Conservation (phyloP, 1,284 basidiomycete genomes). For the Leccinum subrobustum region DNA sequence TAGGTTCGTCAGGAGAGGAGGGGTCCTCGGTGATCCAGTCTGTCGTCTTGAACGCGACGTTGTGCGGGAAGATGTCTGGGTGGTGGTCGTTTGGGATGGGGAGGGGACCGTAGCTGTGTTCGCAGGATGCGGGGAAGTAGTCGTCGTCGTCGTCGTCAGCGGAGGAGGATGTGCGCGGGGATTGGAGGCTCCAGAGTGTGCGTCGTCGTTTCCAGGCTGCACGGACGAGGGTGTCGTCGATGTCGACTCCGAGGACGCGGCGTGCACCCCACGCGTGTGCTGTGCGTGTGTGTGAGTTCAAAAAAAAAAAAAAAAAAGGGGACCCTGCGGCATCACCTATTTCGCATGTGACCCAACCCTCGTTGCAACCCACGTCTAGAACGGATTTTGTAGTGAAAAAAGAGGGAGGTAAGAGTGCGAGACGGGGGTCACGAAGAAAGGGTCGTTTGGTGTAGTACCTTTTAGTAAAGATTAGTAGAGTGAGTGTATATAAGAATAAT, state of each 20-base stretch:
- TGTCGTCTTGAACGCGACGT: conserved; percentile 63
- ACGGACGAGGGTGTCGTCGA: conserved; percentile 69
- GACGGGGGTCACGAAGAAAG: conserved; percentile 54
- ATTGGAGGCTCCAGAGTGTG: conserved; percentile 66
- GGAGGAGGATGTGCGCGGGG: conserved; percentile 28
- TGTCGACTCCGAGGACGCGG: conserved; percentile 77
- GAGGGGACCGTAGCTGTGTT: conserved; percentile 70
- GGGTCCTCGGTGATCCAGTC: conserved; percentile 67
- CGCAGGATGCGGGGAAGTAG: conserved; percentile 74
- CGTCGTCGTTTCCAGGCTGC: conserved; percentile 69
- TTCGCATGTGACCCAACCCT: conserved; percentile 79
- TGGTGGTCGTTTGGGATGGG: conserved; percentile 47
- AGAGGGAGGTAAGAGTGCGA: conserved; percentile 52
- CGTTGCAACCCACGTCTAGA: conserved; percentile 82
- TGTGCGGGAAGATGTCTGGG: conserved; percentile 61
- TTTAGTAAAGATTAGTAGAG: too few relatives aligned
- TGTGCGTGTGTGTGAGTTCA: conserved; percentile 26
- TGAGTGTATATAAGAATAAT: background rate
- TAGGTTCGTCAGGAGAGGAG: conserved; percentile 52
- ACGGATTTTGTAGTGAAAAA: conserved; percentile 58
- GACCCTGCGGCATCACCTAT: conserved; percentile 49
- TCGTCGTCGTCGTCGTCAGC: conserved; percentile 7
- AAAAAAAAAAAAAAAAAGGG: background rate
- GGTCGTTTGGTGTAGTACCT: conserved; percentile 77
- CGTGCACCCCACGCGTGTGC: conserved; percentile 61